phyloP scores from a whole-genome alignment of 2,329 filamentous ascomycete species.

The Phaeosphaeriaceae sp. region DNA sequence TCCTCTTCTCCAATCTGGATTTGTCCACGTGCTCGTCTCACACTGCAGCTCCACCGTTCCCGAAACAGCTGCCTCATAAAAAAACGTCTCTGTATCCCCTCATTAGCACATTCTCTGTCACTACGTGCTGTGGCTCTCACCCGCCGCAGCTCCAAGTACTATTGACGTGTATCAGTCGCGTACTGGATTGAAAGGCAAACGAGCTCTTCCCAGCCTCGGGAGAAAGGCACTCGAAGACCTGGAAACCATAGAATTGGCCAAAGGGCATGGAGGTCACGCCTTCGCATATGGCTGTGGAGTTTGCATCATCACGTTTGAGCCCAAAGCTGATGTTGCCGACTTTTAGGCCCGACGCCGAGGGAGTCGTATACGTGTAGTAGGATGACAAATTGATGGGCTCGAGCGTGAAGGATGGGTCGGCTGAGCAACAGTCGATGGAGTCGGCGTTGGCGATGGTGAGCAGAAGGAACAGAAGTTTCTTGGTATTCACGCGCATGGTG shows the following conservation, averaged over 20 bases:
- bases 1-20: constrained; percentile 13
- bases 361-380: constrained; percentile 14
- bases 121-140: constrained; percentile 3
- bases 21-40: constrained; percentile 11
- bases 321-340: constrained; percentile 13
- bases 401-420: constrained; percentile 1
- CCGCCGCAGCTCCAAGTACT: constrained; percentile 17
- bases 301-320: constrained; percentile 5
- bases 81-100: constrained; percentile 6
- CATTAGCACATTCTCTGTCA: neutral
- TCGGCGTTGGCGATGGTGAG: neutral
- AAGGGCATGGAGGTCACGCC: constrained; percentile 9
- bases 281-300: constrained; percentile 4
- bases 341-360: constrained; percentile 8
- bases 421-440: neutral
- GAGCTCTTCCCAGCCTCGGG: neutral
- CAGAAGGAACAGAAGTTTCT: constrained; percentile 3
- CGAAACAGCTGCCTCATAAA: constrained; percentile 1
- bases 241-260: constrained; percentile 6
- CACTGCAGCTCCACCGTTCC: constrained; percentile 11
- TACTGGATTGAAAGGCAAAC: constrained; percentile 10
- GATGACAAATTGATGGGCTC: constrained; percentile 2
- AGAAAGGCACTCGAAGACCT: constrained; percentile 9
- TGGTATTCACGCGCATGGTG: neutral
- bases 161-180: constrained; percentile 7